Evolutionary conservation across 495 filamentous ascomycete genomes (phyloP), one percentile per base, ranked within the genome.

Genomic region (Neurospora sublineolata): DNA sequence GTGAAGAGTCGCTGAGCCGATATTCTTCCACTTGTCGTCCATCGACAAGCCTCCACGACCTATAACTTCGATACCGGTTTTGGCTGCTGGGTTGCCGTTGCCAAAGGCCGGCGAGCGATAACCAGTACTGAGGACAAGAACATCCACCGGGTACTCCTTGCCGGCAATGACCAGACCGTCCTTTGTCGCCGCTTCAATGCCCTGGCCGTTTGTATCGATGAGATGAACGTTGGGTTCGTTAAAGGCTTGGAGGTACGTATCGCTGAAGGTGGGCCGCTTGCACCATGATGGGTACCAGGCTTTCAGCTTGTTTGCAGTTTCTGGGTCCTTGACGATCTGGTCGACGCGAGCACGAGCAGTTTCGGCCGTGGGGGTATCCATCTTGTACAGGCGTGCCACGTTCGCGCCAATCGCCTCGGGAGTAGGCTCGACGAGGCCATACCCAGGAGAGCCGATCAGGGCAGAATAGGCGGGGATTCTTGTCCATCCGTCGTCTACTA

Each of bases 201-300:
- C 84, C 74, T 82, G 83, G n/a, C 85, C 86, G 41, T 84, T 79
- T 4, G 86, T 88, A 76, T 87, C 85, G 39, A 88, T 75, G 14
- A 88, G 82, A 69, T 86, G 77, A 11, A 85, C 83, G 72, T 85
- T 75, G 5, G 81, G 77, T 38, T 72, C 68, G 72, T 84, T 85
- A 75, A 85, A 85, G 6, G 79, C 64, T 20, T 81, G 74, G 16
- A 85, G 82, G 71, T 85, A 85, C 41, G 78, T 76, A 74, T 85
- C 83, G 76, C 80, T 82, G 73, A 82, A 84, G n/a, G 77, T 79
- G 9, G 80, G 79, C 0, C 83, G 82, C 75, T 85, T 85, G 77
- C 83, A 85, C 82, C 81, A 83, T 0, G 70, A 68, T 1, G 82
- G 79, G 46, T 85, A 85, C 82, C 82, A 84, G 1, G 82, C 78